Conservation (phyloP, 495 filamentous ascomycete species). For the Aspergillus biplanus region DNA sequence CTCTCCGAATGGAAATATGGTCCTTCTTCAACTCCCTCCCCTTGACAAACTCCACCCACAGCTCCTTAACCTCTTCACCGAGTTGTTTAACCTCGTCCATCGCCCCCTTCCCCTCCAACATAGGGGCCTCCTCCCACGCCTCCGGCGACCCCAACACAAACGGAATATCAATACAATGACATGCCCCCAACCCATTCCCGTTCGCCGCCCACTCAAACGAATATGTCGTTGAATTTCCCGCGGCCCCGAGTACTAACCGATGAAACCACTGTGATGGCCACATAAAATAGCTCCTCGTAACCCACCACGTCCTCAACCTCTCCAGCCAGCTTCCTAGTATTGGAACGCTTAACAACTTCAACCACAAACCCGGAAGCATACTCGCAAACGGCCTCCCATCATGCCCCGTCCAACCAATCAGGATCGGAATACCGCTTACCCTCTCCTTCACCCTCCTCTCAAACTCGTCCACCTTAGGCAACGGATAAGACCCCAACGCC, state of each 20-base stretch:
- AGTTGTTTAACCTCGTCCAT: neutral
- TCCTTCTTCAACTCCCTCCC: neutral
- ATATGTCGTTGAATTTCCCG: neutral
- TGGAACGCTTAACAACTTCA: neutral
- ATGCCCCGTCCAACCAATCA: constrained; percentile 9
- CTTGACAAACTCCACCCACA: constrained; percentile 4
- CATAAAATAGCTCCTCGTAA: constrained; percentile 1
- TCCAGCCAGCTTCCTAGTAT: neutral
- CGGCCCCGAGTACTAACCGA: neutral
- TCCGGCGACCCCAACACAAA: neutral
- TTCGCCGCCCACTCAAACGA: neutral
- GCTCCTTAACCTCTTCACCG: constrained; percentile 1
- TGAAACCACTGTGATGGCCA: constrained; percentile 6
- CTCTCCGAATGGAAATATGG: too few species aligned
- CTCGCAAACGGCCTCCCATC: constrained; percentile 4
- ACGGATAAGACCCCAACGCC: neutral
- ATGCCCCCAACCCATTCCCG: neutral
- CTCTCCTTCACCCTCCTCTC: neutral
- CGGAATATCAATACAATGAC: constrained; percentile 10
- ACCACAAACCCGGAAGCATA: neutral
- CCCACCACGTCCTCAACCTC: constrained; percentile 1
- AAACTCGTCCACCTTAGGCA: neutral
- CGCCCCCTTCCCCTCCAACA: neutral
- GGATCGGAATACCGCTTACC: neutral
- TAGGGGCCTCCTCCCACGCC: neutral